Evolutionary conservation across 495 filamentous ascomycete genomes (phyloP), one percentile per base, ranked within the genome.

Genomic region (Penicillium steckii): DNA sequence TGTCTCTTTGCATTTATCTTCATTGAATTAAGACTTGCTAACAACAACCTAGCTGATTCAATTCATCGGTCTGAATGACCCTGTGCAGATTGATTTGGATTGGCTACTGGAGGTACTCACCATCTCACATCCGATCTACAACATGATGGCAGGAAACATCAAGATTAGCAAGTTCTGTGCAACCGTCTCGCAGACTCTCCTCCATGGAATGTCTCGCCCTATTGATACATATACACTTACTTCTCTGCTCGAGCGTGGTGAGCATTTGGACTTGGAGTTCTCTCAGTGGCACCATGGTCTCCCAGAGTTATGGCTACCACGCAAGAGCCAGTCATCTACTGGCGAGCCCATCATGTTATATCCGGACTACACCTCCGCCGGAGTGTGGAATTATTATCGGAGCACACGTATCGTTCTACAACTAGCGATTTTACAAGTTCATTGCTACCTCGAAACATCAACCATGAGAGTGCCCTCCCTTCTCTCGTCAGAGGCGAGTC

Each of bases 381-480:
- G 33, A 48, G 32, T 58, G 4, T 53, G 55, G 55, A 58, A 58
- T 19, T 58, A 49, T 13, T 58, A 53, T 15, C 55, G 50, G 1
- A 44, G 44, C 22, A 44, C 50, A 23, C 44, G 55, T 8, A 54
- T 58, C 1, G 46, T 58, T 17, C 17, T 58, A 4, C 55, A 52
- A 33, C 44, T 23, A 15, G 30, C 50, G 4, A 21, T 48, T 18
- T 13, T 37, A 12, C 5, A 48, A 7, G 23, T 48, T 4, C 30
- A 48, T 30, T 9, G 30, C 19, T 25, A 4, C 19, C 30, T 48
- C n/a, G 30, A 35, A 12, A 19, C 21, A 7, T 18, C n/a, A n/a
- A n/a, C n/a, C n/a, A n/a, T n/a, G n/a, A n/a, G n/a, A n/a, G n/a
- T n/a, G n/a, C n/a, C n/a, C n/a, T n/a, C n/a, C n/a, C n/a, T n/a